phyloP scores from a whole-genome alignment of 768 basidiomycete genomes.

The Pleurotus eryngii region DNA sequence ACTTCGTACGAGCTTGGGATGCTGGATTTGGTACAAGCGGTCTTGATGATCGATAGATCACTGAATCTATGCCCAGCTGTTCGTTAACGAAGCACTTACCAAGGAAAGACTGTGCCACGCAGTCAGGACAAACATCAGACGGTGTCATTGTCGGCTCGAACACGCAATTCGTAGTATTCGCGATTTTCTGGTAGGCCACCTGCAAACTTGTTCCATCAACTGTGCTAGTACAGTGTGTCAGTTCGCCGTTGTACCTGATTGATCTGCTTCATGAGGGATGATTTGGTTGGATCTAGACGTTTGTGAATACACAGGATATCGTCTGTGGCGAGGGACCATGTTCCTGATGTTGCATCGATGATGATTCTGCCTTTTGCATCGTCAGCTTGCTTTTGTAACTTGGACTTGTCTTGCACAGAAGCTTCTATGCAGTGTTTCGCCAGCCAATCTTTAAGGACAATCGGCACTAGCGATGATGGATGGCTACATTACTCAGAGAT shows the following conservation, averaged over 20 bases:
- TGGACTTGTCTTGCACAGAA: constrained; percentile 8
- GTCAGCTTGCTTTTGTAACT: background rate
- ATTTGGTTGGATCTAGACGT: constrained; percentile 56
- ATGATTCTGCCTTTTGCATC: background rate
- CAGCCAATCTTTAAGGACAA: background rate
- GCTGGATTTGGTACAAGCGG: constrained; percentile 64
- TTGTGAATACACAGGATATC: constrained; percentile 65
- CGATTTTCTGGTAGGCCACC: constrained; percentile 43
- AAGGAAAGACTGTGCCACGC: constrained; percentile 53
- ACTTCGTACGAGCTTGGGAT: constrained; percentile 54
- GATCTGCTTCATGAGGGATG: constrained; percentile 66
- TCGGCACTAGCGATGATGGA: constrained; percentile 55
- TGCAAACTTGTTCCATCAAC: constrained; percentile 19
- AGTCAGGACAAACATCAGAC: constrained; percentile 56
- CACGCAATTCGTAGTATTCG: constrained; percentile 38
- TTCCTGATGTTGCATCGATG: background rate
- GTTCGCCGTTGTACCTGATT: constrained; percentile 34
- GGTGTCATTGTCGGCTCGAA: constrained; percentile 47
- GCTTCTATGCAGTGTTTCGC: constrained; percentile 32
- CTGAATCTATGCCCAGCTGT: background rate
- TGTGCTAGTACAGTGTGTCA: background rate
- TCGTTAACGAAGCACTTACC: constrained; percentile 35
- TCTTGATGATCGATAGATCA: constrained; percentile 37
- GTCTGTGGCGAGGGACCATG: constrained; percentile 27
- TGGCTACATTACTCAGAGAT: constrained; percentile 30